These are phyloP conservation scores for Citrus trifoliata DNA, from an alignment of 345 rosid species.

Conservation along the genomic window DNA sequence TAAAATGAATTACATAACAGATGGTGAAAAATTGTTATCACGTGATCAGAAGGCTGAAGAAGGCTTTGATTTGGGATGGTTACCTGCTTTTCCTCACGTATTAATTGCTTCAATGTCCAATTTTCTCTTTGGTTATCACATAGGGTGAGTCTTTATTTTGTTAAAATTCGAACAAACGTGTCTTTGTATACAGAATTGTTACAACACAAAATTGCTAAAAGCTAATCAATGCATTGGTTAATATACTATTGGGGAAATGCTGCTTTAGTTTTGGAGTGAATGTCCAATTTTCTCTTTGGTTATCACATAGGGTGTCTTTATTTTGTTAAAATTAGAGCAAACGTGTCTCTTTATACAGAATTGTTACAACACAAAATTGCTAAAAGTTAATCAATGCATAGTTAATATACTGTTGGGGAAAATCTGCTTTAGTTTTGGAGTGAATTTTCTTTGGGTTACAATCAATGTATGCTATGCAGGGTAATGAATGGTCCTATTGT, in stretches of 20 bases:
- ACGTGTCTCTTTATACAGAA: too few species aligned
- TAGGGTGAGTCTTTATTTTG: conserved; percentile 38
- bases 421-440: background rate
- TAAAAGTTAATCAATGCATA: too few species aligned
- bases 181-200: too few species aligned
- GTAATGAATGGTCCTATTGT: conserved; percentile 83
- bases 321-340: background rate
- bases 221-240: too few species aligned
- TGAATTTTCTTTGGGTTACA: background rate
- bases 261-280: background rate
- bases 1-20: conserved; percentile 17
- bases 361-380: too few species aligned
- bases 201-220: too few species aligned
- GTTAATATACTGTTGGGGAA: background rate
- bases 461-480: conserved; percentile 31
- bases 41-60: conserved; percentile 16
- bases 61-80: conserved; percentile 55
- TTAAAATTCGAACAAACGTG: too few species aligned
- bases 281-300: conserved; percentile 77
- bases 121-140: conserved; percentile 83
- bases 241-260: background rate
- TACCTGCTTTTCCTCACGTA: conserved; percentile 70
- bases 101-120: conserved; percentile 67
- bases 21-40: conserved; percentile 18
- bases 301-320: conserved; percentile 66